Conservation (phyloP, 192 early-diverging fungal genomes). For the Linnemannia elongata region DNA sequence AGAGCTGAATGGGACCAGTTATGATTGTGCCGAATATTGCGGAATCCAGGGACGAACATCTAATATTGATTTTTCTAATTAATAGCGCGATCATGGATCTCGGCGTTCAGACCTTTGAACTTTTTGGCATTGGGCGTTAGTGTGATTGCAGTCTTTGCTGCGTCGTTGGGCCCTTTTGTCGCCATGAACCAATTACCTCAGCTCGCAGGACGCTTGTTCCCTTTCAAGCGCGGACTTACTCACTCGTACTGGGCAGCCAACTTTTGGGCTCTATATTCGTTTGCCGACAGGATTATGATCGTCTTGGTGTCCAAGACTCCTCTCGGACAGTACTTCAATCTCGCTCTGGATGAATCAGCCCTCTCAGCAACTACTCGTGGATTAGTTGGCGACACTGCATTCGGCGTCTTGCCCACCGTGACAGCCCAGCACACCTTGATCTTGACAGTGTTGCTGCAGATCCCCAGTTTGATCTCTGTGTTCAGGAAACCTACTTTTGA, state of each 20-base stretch:
- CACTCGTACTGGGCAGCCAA: conserved; percentile 99
- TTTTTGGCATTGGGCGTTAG: conserved; percentile 75
- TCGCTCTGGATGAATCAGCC: conserved; percentile 60
- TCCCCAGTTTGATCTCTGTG: conserved; percentile 62
- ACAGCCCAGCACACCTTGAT: conserved; percentile 78
- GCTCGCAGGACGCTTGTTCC: conserved; percentile 87
- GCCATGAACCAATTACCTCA: conserved; percentile 79
- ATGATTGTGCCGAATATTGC: not conserved
- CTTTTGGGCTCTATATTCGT: conserved; percentile 95
- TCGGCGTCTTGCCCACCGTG: conserved; percentile 84
- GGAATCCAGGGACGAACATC: not conserved
- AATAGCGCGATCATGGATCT: conserved; percentile 50
- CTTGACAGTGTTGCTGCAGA: conserved; percentile 78
- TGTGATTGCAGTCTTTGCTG: conserved; percentile 78
- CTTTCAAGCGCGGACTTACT: conserved; percentile 96
- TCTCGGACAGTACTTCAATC: conserved; percentile 36
- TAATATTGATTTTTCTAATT: not conserved
- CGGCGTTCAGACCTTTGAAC: conserved; percentile 44
- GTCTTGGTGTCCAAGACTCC: conserved; percentile 59
- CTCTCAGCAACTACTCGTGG: conserved; percentile 85
- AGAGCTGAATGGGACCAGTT: not conserved
- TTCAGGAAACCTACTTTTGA: conserved; percentile 60
- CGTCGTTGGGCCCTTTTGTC: conserved; percentile 88
- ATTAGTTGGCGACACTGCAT: conserved; percentile 88
- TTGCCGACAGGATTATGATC: conserved; percentile 80